Evolutionary conservation across 306 rosid genomes (phyloP).

Genomic region (Glycine tomentella): DNA sequence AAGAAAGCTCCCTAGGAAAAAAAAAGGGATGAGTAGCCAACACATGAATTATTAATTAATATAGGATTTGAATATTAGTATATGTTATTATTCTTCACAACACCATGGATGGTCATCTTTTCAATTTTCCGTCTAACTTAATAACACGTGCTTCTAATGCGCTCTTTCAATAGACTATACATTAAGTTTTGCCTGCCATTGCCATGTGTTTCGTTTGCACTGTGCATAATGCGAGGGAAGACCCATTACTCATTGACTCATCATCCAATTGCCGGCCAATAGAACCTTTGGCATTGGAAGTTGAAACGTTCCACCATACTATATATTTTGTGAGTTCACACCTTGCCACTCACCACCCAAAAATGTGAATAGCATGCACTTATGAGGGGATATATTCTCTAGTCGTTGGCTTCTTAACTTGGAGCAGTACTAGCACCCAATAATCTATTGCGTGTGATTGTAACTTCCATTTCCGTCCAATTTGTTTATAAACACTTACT

Average conservation of each 20-base stretch:
- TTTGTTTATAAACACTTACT: neutral
- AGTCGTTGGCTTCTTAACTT: too few species aligned
- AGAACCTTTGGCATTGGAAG: neutral
- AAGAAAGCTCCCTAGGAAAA: neutral
- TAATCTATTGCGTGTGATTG: neutral
- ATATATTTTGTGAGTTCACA: conserved; percentile 14
- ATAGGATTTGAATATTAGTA: too few species aligned
- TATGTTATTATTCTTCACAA: too few species aligned
- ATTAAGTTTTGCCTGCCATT: neutral
- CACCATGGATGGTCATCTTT: neutral
- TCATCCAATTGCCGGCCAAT: conserved; percentile 39
- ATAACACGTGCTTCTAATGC: neutral
- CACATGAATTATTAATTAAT: too few species aligned
- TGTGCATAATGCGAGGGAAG: neutral
- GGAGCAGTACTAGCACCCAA: neutral
- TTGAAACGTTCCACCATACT: conserved; percentile 15
- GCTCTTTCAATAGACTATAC: neutral
- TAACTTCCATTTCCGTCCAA: neutral
- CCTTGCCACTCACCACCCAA: conserved; percentile 17
- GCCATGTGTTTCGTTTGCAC: conserved; percentile 29
- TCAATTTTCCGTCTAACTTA: conserved; percentile 42
- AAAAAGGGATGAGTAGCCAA: neutral
- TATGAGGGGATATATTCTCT: too few species aligned
- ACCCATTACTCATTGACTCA: neutral
- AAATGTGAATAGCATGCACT: conserved; percentile 38